Base-by-base conservation (phyloP, 331 rosid species). In the Pyracantha coccinea region DNA sequence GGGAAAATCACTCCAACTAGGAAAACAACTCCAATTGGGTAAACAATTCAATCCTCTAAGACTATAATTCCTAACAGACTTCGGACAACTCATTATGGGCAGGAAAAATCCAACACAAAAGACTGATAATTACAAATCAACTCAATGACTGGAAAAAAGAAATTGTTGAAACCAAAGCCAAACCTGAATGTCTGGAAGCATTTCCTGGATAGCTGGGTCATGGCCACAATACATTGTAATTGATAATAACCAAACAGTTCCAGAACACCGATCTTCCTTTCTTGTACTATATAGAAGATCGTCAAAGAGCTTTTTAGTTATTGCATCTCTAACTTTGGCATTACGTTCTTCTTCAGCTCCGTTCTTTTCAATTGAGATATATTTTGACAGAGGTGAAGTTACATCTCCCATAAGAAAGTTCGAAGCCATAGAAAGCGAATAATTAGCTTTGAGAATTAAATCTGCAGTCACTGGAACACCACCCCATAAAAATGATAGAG, bases 161-260 rank as follows among this genome's bases (percentile, higher is more conserved):
- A 11, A 41, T 41, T 12, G 47, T 12, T 3, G 47, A 55, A 50
- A 44, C 29, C 16, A 76, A 28, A 52, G 53, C 63, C 85, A 90
- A 55, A 94, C 99, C 97, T 94, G 99, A 86, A 94, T 94, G 79
- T 92, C 96, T 28, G 97, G 99, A 85, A 94, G 97, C 88, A 90
- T 92, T 77, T 77, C 68, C 83, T 92, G 97, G 72, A 90, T 81
- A 73, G 86, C 81, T 70, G 92, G 90, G 68, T 90, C 95, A 80
- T 81, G 87, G 60, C 99, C 95, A 55, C 97, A 90, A 80, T 94
- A 92, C 91, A 90, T 94, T 71, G 92, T 84, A 77, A 94, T 90
- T 78, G 99, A 94, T 71, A 92, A 84, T n/a, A 94, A 85, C 97
- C 96, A 94, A 75, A 94, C 99, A 54, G 97, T 84, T 85, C 99